Conservation (phyloP, 2,329 filamentous ascomycete species). For the Hypoxylon sp. region DNA sequence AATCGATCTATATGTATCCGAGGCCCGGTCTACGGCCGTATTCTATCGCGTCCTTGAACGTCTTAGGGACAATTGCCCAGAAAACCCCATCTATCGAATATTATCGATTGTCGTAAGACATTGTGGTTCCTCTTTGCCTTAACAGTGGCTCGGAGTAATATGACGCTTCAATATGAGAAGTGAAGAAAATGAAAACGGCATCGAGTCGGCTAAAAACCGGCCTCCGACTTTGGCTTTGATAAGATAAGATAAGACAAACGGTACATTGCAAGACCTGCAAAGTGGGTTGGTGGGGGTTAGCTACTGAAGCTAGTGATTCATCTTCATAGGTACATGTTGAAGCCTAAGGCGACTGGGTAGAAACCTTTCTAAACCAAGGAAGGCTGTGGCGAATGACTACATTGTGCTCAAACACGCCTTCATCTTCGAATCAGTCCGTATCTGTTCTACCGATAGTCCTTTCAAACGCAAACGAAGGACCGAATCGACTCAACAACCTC, state of each 20-base stretch:
- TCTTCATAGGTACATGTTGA: not conserved
- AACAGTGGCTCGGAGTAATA: too few relatives aligned
- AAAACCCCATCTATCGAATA: too few relatives aligned
- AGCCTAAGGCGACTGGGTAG: not conserved
- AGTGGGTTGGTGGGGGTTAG: slow-evolving; percentile 10
- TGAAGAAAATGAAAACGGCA: too few relatives aligned
- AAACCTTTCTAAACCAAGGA: not conserved
- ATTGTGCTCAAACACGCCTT: not conserved
- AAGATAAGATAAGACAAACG: slow-evolving; percentile 32
- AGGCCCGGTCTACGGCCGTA: too few relatives aligned
- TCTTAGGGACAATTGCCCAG: too few relatives aligned
- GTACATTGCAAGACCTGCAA: not conserved
- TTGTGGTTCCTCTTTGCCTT: too few relatives aligned
- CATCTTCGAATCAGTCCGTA: not conserved
- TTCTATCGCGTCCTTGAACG: too few relatives aligned
- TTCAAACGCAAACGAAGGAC: not conserved
- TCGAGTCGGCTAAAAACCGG: too few relatives aligned
- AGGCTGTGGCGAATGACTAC: not conserved
- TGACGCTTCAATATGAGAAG: too few relatives aligned
- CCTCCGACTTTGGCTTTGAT: too few relatives aligned
- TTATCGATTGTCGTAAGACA: too few relatives aligned
- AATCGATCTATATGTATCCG: too few relatives aligned
- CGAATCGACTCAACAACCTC: not conserved
- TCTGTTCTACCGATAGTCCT: not conserved
- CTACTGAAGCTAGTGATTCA: slow-evolving; percentile 10